phyloP scores from a whole-genome alignment of 495 filamentous ascomycete genomes.

The Talaromyces proteolyticus region DNA sequence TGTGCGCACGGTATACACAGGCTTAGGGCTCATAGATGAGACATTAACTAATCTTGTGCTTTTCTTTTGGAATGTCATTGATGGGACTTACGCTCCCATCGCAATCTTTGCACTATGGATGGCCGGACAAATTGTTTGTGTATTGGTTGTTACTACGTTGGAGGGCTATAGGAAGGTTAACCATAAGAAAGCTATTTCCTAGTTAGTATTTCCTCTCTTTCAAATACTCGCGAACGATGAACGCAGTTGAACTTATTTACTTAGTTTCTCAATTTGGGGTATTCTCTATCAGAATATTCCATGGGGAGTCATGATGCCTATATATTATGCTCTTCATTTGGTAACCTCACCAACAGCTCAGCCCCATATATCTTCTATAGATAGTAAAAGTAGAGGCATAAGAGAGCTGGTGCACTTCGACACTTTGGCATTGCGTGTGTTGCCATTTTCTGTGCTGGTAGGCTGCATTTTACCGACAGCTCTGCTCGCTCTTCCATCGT shows the following conservation, averaged over 20 bases:
- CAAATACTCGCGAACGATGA: not conserved
- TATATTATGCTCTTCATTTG: not conserved
- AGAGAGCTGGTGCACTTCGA: not conserved
- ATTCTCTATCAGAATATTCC: not conserved
- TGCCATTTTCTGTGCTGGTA: not conserved
- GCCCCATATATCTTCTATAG: not conserved
- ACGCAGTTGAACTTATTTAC: not conserved
- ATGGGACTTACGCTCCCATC: not conserved
- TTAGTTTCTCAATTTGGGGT: not conserved
- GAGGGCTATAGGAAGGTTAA: not conserved
- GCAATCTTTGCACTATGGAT: not conserved
- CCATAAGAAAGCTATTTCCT: not conserved
- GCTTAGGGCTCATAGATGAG: not conserved
- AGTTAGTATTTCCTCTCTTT: not conserved
- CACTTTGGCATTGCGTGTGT: not conserved
- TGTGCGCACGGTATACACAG: not conserved
- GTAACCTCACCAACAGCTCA: not conserved
- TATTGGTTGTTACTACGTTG: not conserved
- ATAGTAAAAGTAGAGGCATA: too few relatives aligned
- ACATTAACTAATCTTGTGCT: not conserved
- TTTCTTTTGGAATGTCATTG: not conserved
- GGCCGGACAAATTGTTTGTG: not conserved
- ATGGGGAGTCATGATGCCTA: not conserved
- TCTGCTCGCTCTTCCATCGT: not conserved
- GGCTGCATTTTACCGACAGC: not conserved